A percentile compares a stretch with the other conserved stretches of the same genome.
These are phyloP conservation scores for Hypomyces rosellus DNA, from an alignment of 2,329 filamentous ascomycete species.

Conservation along the genomic window DNA sequence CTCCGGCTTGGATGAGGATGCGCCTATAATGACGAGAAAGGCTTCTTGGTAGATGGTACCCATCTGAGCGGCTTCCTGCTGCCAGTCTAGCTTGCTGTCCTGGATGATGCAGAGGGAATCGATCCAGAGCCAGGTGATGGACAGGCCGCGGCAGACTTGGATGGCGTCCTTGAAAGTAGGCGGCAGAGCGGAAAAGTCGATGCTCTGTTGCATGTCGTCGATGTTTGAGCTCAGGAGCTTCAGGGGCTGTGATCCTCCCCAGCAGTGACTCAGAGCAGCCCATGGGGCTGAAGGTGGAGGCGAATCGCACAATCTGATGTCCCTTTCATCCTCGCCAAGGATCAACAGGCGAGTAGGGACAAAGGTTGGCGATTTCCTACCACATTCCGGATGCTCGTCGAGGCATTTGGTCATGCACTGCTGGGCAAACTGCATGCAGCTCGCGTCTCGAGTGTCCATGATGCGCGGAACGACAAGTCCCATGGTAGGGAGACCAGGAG, in stretches of 20 bases:
- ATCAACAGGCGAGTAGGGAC: not conserved
- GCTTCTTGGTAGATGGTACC: conserved; percentile 4
- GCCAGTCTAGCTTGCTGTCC: not conserved
- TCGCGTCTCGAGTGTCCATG: not conserved
- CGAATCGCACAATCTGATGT: not conserved
- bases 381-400: not conserved
- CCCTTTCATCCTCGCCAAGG: not conserved
- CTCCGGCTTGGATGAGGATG: not conserved
- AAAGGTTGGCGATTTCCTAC: not conserved
- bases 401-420: not conserved
- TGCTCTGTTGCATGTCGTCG: not conserved
- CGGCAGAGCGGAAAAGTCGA: not conserved
- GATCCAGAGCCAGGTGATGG: conserved; percentile 3
- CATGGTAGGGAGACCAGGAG: not conserved
- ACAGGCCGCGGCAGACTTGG: not conserved
- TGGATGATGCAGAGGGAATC: conserved; percentile 8
- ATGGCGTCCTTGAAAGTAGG: conserved; percentile 1
- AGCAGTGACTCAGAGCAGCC: conserved; percentile 6
- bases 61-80: not conserved
- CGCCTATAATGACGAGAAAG: conserved; percentile 1
- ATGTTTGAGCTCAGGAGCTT: conserved; percentile 5
- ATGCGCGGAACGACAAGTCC: not conserved
- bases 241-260: not conserved
- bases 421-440: not conserved
- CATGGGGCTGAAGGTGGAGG: not conserved